Evolutionary conservation across 1,139 yeast genomes (phyloP), one percentile per base, ranked within the genome.

Genomic region (Hansenula lynferdii): DNA sequence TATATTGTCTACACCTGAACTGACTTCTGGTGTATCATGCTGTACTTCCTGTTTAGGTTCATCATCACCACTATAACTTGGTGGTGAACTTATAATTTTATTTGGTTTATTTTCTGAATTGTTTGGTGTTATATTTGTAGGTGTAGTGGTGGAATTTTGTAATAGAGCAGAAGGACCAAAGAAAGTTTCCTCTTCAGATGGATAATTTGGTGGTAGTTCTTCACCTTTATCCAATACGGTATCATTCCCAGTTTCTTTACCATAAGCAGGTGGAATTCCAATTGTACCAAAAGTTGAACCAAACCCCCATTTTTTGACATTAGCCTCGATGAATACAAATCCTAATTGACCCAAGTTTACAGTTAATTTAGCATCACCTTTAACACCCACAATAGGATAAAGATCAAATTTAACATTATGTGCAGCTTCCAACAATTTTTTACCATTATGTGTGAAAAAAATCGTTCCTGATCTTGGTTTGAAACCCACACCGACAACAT

Each of bases 281-380:
- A 83, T 70, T 2, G 76, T 71, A 1, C 90, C 92, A 41, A 67
- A 79, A 30, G 77, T 74, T 34, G 85, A 83, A 21, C 96, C 95
- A 50, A 92, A 83, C 4, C 96, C 96, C 71, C 95, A 86, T 59
- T 89, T 90, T 51, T 87, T 75, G 23, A 87, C 96, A 57, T 87
- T 87, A 6, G 95, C 96, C 58, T 87, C 96, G 41, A 87, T 84
- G 70, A 83, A 86, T 3, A 87, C 95, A 61, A 80, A 87, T 3
- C 96, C 96, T 31, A 81, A 61, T 55, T 85, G 95, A 7, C 96
- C 96, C 36, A 87, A 60, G 55, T 87, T 87, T 22, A 80, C 87
- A 50, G 77, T 79, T 37, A 92, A 74, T 45, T 80, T 60, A 61
- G 87, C 70, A 43, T 80, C 60, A 49, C 75, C 64, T 58, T 72